A percentile compares a stretch with the other conserved stretches of the same genome.
Conservation (phyloP, 306 rosid species). For the Clitoria ternatea region DNA sequence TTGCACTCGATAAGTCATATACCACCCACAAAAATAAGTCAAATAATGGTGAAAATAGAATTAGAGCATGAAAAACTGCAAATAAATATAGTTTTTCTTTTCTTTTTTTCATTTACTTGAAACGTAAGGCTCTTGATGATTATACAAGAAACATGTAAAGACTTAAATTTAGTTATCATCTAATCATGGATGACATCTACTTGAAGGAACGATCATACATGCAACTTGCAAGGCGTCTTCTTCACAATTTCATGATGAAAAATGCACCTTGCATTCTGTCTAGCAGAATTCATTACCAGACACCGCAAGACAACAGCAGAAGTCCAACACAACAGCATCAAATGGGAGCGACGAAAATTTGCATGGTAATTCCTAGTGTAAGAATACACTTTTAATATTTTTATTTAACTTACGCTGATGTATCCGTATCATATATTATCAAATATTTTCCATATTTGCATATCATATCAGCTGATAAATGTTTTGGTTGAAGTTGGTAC, state of each 20-base stretch:
- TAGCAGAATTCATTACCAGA: not conserved
- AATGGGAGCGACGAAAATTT: not conserved
- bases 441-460: not conserved
- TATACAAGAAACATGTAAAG: not conserved
- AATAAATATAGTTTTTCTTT: not conserved
- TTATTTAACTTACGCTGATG: not conserved
- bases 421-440: not conserved
- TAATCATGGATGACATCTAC: not conserved
- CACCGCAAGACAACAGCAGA: not conserved
- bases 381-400: not conserved
- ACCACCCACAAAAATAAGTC: not conserved
- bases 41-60: conserved; percentile 3
- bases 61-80: conserved; percentile 8
- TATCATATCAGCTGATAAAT: not conserved
- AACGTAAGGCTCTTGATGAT: not conserved
- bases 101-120: not conserved
- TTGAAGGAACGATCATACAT: not conserved
- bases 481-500: conserved; percentile 6
- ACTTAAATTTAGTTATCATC: not conserved
- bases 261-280: not conserved
- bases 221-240: not conserved
- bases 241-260: not conserved
- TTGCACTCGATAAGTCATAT: conserved; percentile 22
- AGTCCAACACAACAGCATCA: not conserved
- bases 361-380: not conserved